These are phyloP conservation scores for Vigna reflexopilosa DNA, from an alignment of 306 rosid genomes.

Conservation along the genomic window DNA sequence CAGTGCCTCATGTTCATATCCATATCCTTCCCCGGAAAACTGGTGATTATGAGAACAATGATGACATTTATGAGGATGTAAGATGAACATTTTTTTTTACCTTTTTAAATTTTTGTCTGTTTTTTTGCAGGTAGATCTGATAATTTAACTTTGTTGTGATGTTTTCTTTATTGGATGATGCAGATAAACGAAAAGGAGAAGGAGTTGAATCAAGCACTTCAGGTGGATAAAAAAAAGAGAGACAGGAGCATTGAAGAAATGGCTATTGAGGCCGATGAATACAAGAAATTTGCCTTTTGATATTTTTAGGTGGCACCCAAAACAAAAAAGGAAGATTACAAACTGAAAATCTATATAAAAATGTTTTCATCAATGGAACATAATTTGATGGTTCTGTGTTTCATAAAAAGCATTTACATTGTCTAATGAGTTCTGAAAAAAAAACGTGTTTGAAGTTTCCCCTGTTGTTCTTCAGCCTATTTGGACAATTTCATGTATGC, in stretches of 20 bases:
- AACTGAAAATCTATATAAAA: neutral
- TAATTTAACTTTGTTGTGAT: slow-evolving; percentile 23
- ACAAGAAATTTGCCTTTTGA: slow-evolving; percentile 69
- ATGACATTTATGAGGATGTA: slow-evolving; percentile 87
- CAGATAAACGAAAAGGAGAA: slow-evolving; percentile 82
- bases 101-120: neutral
- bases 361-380: neutral
- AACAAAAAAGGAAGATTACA: neutral
- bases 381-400: slow-evolving; percentile 13
- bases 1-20: slow-evolving; percentile 91
- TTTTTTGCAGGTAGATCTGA: slow-evolving; percentile 5
- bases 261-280: slow-evolving; percentile 83
- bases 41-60: slow-evolving; percentile 78
- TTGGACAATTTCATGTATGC: slow-evolving; percentile 23
- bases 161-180: slow-evolving; percentile 33
- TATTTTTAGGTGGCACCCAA: neutral
- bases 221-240: slow-evolving; percentile 76
- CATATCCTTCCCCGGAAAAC: slow-evolving; percentile 77
- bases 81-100: slow-evolving; percentile 17
- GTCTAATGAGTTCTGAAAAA: neutral
- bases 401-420: neutral
- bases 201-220: slow-evolving; percentile 67
- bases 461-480: neutral
- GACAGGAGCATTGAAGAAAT: slow-evolving; percentile 80
- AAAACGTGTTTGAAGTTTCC: slow-evolving; percentile 6